Base-by-base conservation (phyloP, 768 basidiomycete species). In the Goffeauzyma gilvescens region DNA sequence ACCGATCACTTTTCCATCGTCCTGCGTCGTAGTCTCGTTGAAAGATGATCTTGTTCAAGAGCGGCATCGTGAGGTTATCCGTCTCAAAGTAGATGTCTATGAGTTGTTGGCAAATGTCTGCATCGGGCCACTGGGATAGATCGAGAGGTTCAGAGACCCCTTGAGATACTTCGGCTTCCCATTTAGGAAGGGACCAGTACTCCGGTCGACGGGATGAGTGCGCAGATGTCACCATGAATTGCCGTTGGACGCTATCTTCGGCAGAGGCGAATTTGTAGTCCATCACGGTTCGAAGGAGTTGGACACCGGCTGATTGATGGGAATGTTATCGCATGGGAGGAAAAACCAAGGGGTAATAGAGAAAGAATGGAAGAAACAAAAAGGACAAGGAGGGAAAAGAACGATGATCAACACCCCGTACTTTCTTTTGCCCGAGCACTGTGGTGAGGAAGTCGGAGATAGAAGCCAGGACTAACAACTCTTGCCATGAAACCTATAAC, bases 31-130 rank as follows among this genome's bases (percentile, higher is more conserved):
- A 51, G 14, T 67, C 64, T 18, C 66, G 64, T 28, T 76, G 69
- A 50, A 87, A 83, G 4, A 72, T 72, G 0, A 75, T 75, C 3
- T 75, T 71, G 51, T 86, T 49, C 4, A 90, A 67, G 3, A 87
- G 67, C 1, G 83, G 81, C 0, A 72, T 52, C 41, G 71, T 66
- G n/a, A 69, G 45, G 53, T 84, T 79, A 45, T 69, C 42, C 25
- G 71, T 49, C 1, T 48, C 45, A 55, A 87, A 90, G 53, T 78
- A 85, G 20, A 74, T 62, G 26, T 76, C 69, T 27, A 82, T 61
- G 28, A 87, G 68, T 0, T 50, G 32, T 6, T 46, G 32, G 12
- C 72, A 65, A 33, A 86, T 69, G 45, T 78, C 76, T 6, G 44
- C 41, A 13, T 62, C 54, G 0, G 80, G 73, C 28, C 83, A 85